Evolutionary conservation across 305 asterid genomes (phyloP).

Genomic region (Andrographis paniculata): DNA sequence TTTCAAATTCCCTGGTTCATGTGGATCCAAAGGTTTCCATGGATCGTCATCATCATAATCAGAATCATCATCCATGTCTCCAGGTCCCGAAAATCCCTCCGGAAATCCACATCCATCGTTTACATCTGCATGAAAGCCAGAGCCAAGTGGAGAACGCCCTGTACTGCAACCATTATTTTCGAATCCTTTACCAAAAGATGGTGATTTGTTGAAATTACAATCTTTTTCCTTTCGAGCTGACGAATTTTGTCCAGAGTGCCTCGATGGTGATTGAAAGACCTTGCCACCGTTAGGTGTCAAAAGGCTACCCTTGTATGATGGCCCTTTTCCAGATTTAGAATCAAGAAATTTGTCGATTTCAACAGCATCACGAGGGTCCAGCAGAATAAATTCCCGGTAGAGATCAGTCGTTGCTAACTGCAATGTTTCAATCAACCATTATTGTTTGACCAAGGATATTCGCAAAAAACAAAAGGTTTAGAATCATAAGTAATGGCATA

Average conservation of each 20-base stretch:
- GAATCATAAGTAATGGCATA: slow-evolving; percentile 14
- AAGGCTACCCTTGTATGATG: slow-evolving; percentile 34
- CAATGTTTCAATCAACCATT: slow-evolving; percentile 20
- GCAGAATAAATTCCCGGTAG: slow-evolving; percentile 77
- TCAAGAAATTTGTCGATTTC: slow-evolving; percentile 58
- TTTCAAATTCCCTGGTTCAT: slow-evolving; percentile 82
- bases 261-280: slow-evolving; percentile 54
- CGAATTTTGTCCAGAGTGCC: slow-evolving; percentile 41
- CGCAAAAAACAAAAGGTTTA: slow-evolving; percentile 2
- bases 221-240: slow-evolving; percentile 46
- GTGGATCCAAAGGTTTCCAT: slow-evolving; percentile 94
- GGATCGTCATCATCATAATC: slow-evolving; percentile 65
- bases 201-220: slow-evolving; percentile 33
- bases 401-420: slow-evolving; percentile 85
- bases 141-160: slow-evolving; percentile 32
- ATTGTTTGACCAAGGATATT: slow-evolving; percentile 14
- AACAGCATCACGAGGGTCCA: slow-evolving; percentile 68
- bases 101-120: slow-evolving; percentile 35
- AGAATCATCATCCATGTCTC: slow-evolving; percentile 39
- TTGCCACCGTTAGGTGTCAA: slow-evolving; percentile 39
- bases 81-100: slow-evolving; percentile 40
- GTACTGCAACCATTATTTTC: slow-evolving; percentile 29
- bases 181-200: slow-evolving; percentile 29
- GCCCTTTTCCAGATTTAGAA: slow-evolving; percentile 39
- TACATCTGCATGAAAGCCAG: slow-evolving; percentile 31